These are phyloP conservation scores for Wickerhamomyces bovis DNA, from an alignment of 805 yeast genomes.

Conservation along the genomic window DNA sequence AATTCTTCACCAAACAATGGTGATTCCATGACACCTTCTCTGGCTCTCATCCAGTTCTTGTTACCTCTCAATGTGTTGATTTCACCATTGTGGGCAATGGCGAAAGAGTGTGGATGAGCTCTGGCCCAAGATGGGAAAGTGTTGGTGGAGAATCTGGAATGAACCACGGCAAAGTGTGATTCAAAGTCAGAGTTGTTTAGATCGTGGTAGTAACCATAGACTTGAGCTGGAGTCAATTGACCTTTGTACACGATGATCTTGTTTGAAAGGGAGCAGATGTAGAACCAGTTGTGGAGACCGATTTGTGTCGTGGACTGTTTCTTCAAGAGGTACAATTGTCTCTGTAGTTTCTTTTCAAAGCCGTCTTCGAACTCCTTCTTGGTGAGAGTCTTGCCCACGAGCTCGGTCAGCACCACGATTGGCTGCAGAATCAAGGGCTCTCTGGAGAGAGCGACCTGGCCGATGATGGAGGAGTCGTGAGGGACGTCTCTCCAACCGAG, in stretches of 20 bases:
- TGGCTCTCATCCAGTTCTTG: constrained; percentile 98
- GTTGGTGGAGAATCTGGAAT: constrained; percentile 95
- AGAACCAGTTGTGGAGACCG: constrained; percentile 96
- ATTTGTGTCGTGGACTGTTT: constrained; percentile 87
- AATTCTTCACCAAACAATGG: constrained; percentile 84
- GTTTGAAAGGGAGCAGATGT: constrained; percentile 86
- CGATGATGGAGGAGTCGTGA: constrained; percentile 87
- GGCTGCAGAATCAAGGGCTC: constrained; percentile 93
- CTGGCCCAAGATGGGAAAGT: constrained; percentile 99
- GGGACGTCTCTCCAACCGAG: constrained; percentile 96
- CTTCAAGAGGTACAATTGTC: constrained; percentile 77
- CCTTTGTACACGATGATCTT: constrained; percentile 95
- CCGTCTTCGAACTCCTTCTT: constrained; percentile 48
- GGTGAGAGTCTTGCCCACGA: constrained; percentile 34
- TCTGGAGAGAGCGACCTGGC: constrained; percentile 90
- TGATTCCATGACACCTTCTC: constrained; percentile 94
- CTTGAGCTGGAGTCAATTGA: constrained; percentile 94
- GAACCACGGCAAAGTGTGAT: constrained; percentile 94
- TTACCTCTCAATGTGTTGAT: constrained; percentile 95
- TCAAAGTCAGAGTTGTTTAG: constrained; percentile 85
- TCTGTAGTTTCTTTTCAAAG: constrained; percentile 66
- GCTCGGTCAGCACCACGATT: constrained; percentile 63
- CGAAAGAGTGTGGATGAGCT: constrained; percentile 91
- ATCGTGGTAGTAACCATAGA: constrained; percentile 91
- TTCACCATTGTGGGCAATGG: constrained; percentile 97